Percentiles rank a stretch among this genome's conserved stretches.
These are phyloP conservation scores for Candida namnaoensis DNA, from an alignment of 805 yeast species.

Conservation along the genomic window DNA sequence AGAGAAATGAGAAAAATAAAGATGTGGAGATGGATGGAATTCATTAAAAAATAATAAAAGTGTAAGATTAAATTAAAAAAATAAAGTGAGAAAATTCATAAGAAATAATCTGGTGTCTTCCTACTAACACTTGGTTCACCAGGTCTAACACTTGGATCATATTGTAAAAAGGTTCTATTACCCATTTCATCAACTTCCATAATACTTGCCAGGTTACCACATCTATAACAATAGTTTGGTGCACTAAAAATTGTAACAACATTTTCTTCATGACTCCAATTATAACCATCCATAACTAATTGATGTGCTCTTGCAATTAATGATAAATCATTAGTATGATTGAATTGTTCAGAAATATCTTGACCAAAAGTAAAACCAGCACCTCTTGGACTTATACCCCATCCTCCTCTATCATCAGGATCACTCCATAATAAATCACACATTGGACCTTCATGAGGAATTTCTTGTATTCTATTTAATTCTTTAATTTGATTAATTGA, in stretches of 20 bases:
- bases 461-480: slow-evolving; percentile 87
- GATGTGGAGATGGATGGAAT: too few species aligned
- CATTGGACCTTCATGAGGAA: slow-evolving; percentile 97
- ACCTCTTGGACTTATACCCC: slow-evolving; percentile 98
- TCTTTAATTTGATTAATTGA: slow-evolving; percentile 89
- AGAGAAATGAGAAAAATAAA: too few species aligned
- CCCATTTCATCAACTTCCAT: slow-evolving; percentile 97
- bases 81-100: slow-evolving; percentile 31
- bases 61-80: too few species aligned
- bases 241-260: slow-evolving; percentile 94
- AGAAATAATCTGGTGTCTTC: slow-evolving; percentile 94
- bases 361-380: slow-evolving; percentile 98
- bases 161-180: slow-evolving; percentile 85
- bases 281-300: slow-evolving; percentile 94
- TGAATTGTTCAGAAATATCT: slow-evolving; percentile 89
- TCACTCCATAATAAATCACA: slow-evolving; percentile 95
- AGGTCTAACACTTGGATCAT: slow-evolving; percentile 94
- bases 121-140: slow-evolving; percentile 97
- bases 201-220: slow-evolving; percentile 97
- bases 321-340: slow-evolving; percentile 79
- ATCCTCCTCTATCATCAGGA: slow-evolving; percentile 96
- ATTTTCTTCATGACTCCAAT: slow-evolving; percentile 90
- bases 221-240: slow-evolving; percentile 93
- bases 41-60: too few species aligned
- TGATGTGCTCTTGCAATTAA: slow-evolving; percentile 94